Conservation (phyloP, 305 asterid species). For the Andrographis paniculata region DNA sequence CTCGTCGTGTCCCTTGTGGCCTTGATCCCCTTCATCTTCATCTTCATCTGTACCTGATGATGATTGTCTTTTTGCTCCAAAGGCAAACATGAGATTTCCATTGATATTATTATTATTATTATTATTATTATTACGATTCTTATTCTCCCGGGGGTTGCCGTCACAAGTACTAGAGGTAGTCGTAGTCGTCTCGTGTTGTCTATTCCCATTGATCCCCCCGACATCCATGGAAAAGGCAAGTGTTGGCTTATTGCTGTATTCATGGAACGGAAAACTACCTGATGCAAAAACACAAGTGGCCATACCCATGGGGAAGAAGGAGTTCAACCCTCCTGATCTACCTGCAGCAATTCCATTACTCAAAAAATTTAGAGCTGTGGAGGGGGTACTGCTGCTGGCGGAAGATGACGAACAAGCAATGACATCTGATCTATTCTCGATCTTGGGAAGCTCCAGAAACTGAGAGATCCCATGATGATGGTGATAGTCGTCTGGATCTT, state of each 20-base stretch:
- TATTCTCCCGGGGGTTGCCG: too few relatives aligned
- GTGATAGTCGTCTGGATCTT: slow-evolving; percentile 18
- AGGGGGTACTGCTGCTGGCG: slow-evolving; percentile 18
- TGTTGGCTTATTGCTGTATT: slow-evolving; percentile 35
- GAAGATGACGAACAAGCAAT: slow-evolving; percentile 24
- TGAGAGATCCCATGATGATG: slow-evolving; percentile 26
- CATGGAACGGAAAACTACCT: slow-evolving; percentile 42
- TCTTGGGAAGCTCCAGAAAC: slow-evolving; percentile 41
- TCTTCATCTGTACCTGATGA: neutral
- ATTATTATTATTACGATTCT: too few relatives aligned
- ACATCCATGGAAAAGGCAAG: slow-evolving; percentile 26
- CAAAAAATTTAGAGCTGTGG: slow-evolving; percentile 41
- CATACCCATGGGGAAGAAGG: slow-evolving; percentile 29
- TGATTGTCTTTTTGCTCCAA: slow-evolving; percentile 35
- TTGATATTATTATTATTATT: slow-evolving; percentile 5
- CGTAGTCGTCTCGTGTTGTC: slow-evolving; percentile 26
- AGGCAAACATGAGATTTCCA: slow-evolving; percentile 43
- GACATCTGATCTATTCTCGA: slow-evolving; percentile 22
- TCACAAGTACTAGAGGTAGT: too few relatives aligned
- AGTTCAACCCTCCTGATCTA: slow-evolving; percentile 34
- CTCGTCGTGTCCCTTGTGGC: slow-evolving; percentile 30
- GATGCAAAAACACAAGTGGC: slow-evolving; percentile 21
- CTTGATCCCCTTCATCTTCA: slow-evolving; percentile 19
- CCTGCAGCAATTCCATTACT: slow-evolving; percentile 34
- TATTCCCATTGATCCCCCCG: slow-evolving; percentile 11